Conservation (phyloP, 73 alveolate genomes). For the Diophrys appendiculata region DNA sequence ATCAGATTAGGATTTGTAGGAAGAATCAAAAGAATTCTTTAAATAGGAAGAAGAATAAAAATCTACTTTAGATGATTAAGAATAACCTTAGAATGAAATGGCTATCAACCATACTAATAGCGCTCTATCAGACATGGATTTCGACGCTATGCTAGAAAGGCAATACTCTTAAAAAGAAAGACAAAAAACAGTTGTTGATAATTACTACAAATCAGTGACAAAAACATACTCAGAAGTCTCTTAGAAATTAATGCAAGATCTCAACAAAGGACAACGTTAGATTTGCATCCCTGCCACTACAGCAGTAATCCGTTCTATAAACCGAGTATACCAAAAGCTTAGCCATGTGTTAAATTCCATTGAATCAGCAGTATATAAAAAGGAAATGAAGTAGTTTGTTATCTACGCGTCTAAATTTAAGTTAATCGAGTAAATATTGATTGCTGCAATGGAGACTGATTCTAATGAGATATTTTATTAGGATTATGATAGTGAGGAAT, state of each 20-base stretch:
- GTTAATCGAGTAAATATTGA: background rate
- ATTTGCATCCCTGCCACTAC: constrained; percentile 6
- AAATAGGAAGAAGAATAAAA: background rate
- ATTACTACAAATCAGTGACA: background rate
- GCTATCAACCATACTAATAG: background rate
- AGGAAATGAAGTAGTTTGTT: background rate
- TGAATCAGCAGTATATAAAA: background rate
- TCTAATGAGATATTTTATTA: constrained; percentile 1
- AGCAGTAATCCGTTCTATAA: background rate
- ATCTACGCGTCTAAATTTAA: constrained; percentile 17
- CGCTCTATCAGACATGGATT: background rate
- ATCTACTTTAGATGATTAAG: background rate
- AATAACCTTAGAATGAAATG: background rate
- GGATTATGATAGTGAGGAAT: background rate
- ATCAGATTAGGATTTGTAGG: no score
- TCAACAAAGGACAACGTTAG: constrained; percentile 4
- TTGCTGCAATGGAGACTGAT: constrained; percentile 5
- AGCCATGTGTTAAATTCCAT: background rate
- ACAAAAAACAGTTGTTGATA: background rate
- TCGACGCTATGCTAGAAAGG: background rate
- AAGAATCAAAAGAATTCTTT: background rate
- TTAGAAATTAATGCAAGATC: no score
- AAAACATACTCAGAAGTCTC: background rate
- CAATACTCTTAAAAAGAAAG: background rate
- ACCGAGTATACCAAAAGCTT: background rate